Evolutionary conservation across 257 asterid genomes (phyloP), one percentile per base, ranked within the genome.

Genomic region (Catharanthus roseus): DNA sequence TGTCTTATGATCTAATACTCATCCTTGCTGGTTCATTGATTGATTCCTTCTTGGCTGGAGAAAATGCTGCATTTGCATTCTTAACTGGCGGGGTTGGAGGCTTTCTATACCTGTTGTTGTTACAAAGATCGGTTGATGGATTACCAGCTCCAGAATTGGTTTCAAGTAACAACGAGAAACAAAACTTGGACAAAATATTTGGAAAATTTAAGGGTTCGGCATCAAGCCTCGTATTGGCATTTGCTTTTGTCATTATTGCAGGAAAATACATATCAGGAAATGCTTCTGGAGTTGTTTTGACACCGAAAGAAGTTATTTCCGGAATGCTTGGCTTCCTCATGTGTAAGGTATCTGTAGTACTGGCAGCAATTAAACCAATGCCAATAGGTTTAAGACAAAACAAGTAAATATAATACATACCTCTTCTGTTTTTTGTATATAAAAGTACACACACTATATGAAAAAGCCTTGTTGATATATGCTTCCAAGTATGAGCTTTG

Each of bases 311-410:
- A 13, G 68, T 93, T 21, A 34, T 93, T 16, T 82, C 85, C 26
- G 98, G 98, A 42, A 86, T 84, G 79, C 67, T 80, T 83, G 98
- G 98, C 8, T 90, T 90, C 72, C 90, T 93, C 0, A 71, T 83
- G 90, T 87, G 92, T 73, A 93, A 93, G 80, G 89, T 90, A 28
- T 85, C 97, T 24, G 91, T 85, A 0, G 78, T 90, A 6, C 81
- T 90, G 74, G 91, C 98, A 1, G 97, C 97, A 12, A 80, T 89
- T 74, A 85, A 79, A 67, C 96, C 97, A 1, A 42, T 88, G 77
- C 66, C 80, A 7, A 47, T 69, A 31, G 73, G 89, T 71, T 50
- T 67, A 4, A 81, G 80, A 39, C 82, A 79, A 1, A 53, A 72
- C 65, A 64, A 83, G 69, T 74, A 81, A 3, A 8, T 38, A 38